These are phyloP conservation scores for Hygrophorus russula DNA, from an alignment of 768 basidiomycete genomes.

Conservation along the genomic window DNA sequence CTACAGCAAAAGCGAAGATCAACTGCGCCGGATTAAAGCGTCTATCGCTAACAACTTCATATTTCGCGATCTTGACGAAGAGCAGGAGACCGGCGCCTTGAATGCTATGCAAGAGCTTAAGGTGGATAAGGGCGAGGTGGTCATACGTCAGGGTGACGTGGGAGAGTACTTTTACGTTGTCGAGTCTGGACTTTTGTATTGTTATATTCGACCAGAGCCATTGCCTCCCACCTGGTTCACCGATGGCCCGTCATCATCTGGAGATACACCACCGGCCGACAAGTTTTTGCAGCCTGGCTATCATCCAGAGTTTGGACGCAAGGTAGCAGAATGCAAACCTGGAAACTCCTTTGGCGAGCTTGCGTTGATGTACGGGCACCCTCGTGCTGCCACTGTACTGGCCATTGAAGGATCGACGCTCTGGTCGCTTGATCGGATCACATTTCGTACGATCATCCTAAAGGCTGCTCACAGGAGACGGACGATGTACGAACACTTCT, in stretches of 20 bases:
- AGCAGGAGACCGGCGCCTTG: constrained; percentile 86
- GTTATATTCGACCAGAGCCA: constrained; percentile 66
- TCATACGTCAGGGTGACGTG: constrained; percentile 93
- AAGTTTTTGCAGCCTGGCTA: constrained; percentile 54
- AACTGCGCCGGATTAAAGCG: constrained; percentile 76
- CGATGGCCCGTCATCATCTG: constrained; percentile 26
- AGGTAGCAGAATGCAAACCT: constrained; percentile 76
- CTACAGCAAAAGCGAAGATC: constrained; percentile 71
- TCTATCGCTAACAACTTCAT: constrained; percentile 87
- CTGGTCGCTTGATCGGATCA: constrained; percentile 95
- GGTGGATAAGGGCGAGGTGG: constrained; percentile 66
- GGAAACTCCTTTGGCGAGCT: constrained; percentile 92
- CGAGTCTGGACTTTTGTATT: constrained; percentile 77
- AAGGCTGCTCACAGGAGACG: constrained; percentile 85
- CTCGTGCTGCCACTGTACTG: constrained; percentile 88
- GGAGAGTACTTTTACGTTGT: constrained; percentile 98
- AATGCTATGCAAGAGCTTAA: constrained; percentile 90
- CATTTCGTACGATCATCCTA: constrained; percentile 95
- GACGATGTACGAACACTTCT: constrained; percentile 94
- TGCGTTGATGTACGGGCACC: constrained; percentile 96
- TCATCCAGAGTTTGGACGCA: constrained; percentile 64
- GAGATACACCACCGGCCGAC: constrained; percentile 26
- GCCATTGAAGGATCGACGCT: constrained; percentile 74
- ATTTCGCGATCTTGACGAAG: constrained; percentile 93
- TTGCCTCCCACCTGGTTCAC: constrained; percentile 49